Base-by-base conservation (phyloP, 2,329 filamentous ascomycete species). In the Podosphaera xanthii region DNA sequence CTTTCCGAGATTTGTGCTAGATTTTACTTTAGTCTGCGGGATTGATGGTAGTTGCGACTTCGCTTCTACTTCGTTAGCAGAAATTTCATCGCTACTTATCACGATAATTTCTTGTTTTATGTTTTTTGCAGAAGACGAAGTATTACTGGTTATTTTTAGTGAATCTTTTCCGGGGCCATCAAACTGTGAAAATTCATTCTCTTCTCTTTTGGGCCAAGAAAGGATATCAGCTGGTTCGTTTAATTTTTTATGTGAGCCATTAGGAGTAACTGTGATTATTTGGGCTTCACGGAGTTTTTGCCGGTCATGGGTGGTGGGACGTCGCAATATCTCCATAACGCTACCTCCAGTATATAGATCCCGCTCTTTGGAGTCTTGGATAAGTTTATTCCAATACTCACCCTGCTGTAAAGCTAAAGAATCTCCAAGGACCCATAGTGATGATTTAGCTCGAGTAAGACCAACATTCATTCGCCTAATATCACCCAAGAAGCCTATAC, bases 391-490 rank as follows among this genome's bases (percentile, higher is more conserved):
- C 92, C 94, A 98, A 71, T 88, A 96, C 67, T 92, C 81, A 61
- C 92, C 92, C 68, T 94, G 86, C 33, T 84, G 76, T 58, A 98
- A 77, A 40, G 90, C 88, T 60, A 84, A 78, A 0, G 92, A 92
- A 71, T 97, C 94, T 64, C 92, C 92, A 34, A 98, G 77, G 60
- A 98, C 91, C 87, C 91, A 98, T 8, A 98, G 77, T 40, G 91
- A 96, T 8, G 87, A 95, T 71, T 95, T 96, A 4, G 92, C 94
- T 75, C 92, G 85, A 31, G 92, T 98, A 61, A 98, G 76, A 73
- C 92, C 92, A 67, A 98, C 92, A 71, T 98, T 98, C 94, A 98
- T 97, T 77, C 92, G 91, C 61, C 92, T 83, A 68, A 98, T 95
- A 70, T 98, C 92, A 59, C 87, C 86, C 79, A 98, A 84, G 80